Percentiles rank a stretch among this genome's conserved stretches.
phyloP scores from a whole-genome alignment of 2,329 filamentous ascomycete genomes.

The Fusarium pseudocircinatum region DNA sequence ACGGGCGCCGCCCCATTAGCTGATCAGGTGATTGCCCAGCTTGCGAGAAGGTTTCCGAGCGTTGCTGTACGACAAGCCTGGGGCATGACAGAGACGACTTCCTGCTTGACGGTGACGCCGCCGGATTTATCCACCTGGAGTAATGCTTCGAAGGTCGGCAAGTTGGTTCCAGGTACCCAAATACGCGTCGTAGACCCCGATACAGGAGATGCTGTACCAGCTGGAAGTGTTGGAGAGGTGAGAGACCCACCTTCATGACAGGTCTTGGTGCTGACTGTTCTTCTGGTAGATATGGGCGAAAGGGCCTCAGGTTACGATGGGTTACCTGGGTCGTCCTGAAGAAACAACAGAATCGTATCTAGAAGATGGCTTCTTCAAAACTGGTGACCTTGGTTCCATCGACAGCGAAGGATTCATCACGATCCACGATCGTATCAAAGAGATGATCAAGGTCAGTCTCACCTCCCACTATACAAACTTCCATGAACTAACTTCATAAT shows the following conservation, averaged over 20 bases:
- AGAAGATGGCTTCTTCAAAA: background rate
- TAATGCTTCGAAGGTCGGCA: background rate
- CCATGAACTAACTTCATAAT: background rate
- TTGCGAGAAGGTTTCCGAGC: background rate
- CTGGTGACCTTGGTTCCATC: background rate
- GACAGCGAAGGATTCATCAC: background rate
- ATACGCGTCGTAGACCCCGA: background rate
- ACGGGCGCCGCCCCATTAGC: background rate
- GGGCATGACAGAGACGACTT: background rate
- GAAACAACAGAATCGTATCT: background rate
- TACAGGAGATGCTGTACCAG: background rate
- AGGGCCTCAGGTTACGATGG: background rate
- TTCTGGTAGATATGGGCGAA: background rate
- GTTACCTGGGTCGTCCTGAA: background rate
- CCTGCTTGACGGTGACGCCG: background rate
- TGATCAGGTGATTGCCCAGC: background rate
- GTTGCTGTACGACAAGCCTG: background rate
- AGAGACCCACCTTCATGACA: accelerated
- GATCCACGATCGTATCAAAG: background rate
- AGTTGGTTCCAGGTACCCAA: background rate
- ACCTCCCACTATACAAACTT: background rate
- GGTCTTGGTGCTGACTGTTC: accelerated
- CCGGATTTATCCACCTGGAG: background rate
- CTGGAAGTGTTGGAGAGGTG: background rate
- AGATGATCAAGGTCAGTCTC: background rate